Evolutionary conservation across 495 filamentous ascomycete genomes (phyloP).

Genomic region (Penicillium riverlandense): DNA sequence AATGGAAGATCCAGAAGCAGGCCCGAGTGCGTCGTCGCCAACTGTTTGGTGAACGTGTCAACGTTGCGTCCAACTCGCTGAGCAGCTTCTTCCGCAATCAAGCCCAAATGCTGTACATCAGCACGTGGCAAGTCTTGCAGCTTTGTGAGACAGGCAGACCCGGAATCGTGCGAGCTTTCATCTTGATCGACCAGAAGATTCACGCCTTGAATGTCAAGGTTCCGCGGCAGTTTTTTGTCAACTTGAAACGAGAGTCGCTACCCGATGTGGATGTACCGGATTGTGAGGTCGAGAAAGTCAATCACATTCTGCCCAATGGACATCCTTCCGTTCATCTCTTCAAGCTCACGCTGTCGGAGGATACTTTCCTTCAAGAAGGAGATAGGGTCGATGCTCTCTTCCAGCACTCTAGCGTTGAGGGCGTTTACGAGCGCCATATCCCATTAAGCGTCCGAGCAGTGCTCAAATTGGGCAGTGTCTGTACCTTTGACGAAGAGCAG

Average conservation of each 20-base stretch:
- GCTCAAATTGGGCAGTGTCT: conserved; percentile 83
- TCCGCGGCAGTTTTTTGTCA: conserved; percentile 81
- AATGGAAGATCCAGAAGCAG: conserved; percentile 97
- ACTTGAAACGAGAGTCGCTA: conserved; percentile 76
- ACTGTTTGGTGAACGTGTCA: conserved; percentile 81
- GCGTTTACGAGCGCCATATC: conserved; percentile 91
- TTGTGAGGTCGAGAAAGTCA: conserved; percentile 84
- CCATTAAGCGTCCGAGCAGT: conserved; percentile 78
- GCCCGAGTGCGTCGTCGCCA: conserved; percentile 81
- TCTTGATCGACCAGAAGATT: conserved; percentile 88
- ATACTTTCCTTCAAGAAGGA: conserved; percentile 73
- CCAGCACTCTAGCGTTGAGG: conserved; percentile 90
- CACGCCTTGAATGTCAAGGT: conserved; percentile 85
- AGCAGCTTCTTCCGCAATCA: conserved; percentile 86
- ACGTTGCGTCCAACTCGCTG: conserved; percentile 61
- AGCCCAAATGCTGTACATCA: conserved; percentile 79
- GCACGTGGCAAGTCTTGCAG: conserved; percentile 92
- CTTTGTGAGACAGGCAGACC: conserved; percentile 71
- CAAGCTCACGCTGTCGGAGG: conserved; percentile 84
- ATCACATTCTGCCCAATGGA: conserved; percentile 87
- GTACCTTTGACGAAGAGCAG: conserved; percentile 89
- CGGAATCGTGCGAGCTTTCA: conserved; percentile 80
- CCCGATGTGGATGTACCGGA: conserved; percentile 85
- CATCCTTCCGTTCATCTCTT: conserved; percentile 91
- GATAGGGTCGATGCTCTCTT: conserved; percentile 76